Base-by-base conservation (phyloP, 176 grass and related monocot species). In the Musa beccarii region DNA sequence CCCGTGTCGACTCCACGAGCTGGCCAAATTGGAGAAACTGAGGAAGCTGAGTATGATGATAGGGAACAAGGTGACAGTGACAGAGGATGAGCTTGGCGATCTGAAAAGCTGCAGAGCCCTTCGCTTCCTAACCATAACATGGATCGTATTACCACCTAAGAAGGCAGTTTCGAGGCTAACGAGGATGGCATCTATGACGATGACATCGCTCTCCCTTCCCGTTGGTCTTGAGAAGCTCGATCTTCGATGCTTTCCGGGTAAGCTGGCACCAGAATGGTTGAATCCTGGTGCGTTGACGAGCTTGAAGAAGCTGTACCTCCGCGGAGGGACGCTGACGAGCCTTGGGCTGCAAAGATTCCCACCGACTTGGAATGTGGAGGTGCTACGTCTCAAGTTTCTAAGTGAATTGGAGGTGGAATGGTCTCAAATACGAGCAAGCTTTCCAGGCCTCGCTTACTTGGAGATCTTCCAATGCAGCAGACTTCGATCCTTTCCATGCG, bases 281-380 rank as follows among this genome's bases (percentile, higher is more conserved):
- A 79, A 6, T 71, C 66, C 67, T 61, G 1, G 2, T 22, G 24
- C 55, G 21, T 28, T 79, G 78, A 57, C 24, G 69, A 59, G 3
- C 15, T 57, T 79, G 67, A 79, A 79, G 66, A 79, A 71, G 63
- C 52, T 79, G 53, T 71, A 79, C 26, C 59, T 79, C 78, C 52
- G 66, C 10, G 78, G 66, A 51, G 66, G 78, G 54, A 71, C 3
- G 52, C 54, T 71, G 12, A 43, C 16, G 49, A 23, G 51, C 53
- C 53, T 79, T 22, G 53, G 75, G 2, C 56, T 51, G 10, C 49
- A 15, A 3, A 52, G 24, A 17, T 21, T 9, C 22, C 0, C 34
- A 43, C 3, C 34, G 34, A 43, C 34, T 43, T 78, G 75, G 75
- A 49, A 23, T 26, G 59, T 78, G 34, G 65, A 49, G 9, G 61